A percentile compares a stretch with the other conserved stretches of the same genome.
Evolutionary conservation across 306 rosid species (phyloP).

Genomic region (Vigna trinervia): DNA sequence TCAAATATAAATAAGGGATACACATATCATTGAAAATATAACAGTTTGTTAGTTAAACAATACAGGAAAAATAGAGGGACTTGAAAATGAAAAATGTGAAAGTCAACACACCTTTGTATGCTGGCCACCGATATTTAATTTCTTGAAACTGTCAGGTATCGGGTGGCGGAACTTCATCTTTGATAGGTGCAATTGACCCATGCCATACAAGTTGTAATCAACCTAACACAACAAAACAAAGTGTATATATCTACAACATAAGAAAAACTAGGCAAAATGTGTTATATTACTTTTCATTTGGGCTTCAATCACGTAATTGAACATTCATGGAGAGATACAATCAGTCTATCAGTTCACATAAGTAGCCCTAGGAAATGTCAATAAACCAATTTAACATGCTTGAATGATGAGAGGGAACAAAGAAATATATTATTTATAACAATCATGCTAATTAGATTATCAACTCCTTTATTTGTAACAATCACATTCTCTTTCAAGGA

Average conservation of each 20-base stretch:
- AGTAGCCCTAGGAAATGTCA: conserved; percentile 17
- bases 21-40: conserved; percentile 16
- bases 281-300: conserved; percentile 9
- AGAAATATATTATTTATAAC: too few species aligned
- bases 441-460: too few species aligned
- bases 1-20: conserved; percentile 39
- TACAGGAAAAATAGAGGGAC: conserved; percentile 32
- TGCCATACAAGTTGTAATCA: conserved; percentile 80
- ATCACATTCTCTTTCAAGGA: too few species aligned
- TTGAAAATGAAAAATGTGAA: conserved; percentile 50
- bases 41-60: conserved; percentile 25
- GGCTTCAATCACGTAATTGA: conserved; percentile 28
- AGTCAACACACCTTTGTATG: conserved; percentile 49
- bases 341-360: conserved; percentile 26
- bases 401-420: too few species aligned
- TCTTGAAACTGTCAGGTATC: conserved; percentile 59
- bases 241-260: conserved; percentile 17
- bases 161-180: conserved; percentile 87
- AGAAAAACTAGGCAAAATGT: conserved; percentile 26
- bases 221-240: conserved; percentile 46
- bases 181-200: conserved; percentile 83
- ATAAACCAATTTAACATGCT: conserved; percentile 18
- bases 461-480: too few species aligned
- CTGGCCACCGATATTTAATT: conserved; percentile 45
- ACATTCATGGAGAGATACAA: conserved; percentile 18